Percentiles rank a stretch among this genome's conserved stretches.
phyloP scores from a whole-genome alignment of 1,284 basidiomycete genomes.

The Leccinum fallax region DNA sequence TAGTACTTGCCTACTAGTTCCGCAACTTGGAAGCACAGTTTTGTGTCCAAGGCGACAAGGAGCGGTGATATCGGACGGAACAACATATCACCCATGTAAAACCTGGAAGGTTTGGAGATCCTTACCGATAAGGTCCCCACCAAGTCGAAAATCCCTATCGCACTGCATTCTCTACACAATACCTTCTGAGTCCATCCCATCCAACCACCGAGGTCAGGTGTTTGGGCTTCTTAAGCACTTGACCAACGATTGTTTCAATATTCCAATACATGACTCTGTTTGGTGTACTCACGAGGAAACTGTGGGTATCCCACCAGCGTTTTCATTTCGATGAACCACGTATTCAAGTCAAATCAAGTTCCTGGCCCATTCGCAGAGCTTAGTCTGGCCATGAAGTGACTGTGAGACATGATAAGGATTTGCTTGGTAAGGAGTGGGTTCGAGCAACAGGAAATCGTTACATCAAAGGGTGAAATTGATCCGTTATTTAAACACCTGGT shows the following conservation, averaged over 20 bases:
- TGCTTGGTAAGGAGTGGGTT: not conserved
- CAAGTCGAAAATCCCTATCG: not conserved
- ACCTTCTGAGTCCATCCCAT: not conserved
- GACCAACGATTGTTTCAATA: not conserved
- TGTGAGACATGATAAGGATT: not conserved
- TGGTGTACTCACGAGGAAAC: conserved; percentile 8
- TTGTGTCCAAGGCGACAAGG: not conserved
- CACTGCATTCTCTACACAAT: not conserved
- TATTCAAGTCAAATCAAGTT: not conserved
- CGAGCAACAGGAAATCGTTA: not conserved
- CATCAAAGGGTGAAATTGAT: not conserved
- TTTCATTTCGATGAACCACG: not conserved
- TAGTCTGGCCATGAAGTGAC: not conserved
- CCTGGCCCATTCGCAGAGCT: not conserved
- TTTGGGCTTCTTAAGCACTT: not conserved
- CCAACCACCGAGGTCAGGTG: not conserved
- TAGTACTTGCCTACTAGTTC: not conserved
- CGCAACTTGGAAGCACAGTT: not conserved
- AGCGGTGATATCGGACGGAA: conserved; percentile 4
- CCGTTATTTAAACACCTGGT: conserved; percentile 26
- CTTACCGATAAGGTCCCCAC: not conserved
- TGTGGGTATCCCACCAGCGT: not conserved
- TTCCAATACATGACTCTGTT: not conserved
- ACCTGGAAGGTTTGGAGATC: not conserved
- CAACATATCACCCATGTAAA: conserved; percentile 3